Base-by-base conservation (phyloP, 345 rosid genomes). In the Populus euphratica region DNA sequence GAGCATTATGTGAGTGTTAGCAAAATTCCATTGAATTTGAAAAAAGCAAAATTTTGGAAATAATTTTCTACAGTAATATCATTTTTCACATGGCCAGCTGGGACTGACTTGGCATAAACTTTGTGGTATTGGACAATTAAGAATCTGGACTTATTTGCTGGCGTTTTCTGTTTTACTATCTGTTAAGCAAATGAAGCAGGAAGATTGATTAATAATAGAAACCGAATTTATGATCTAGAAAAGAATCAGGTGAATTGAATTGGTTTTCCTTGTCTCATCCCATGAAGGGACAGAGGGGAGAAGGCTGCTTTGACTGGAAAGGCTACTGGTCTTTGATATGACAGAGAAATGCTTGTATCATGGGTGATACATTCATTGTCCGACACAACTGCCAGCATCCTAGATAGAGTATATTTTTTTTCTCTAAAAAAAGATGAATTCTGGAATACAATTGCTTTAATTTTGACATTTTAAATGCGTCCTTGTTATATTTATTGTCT, bases 1-100 rank as follows among this genome's bases (percentile, higher is more conserved):
- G 97, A 89, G 78, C 83, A 83, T 72, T 43, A 78, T 71, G 92
- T 89, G 81, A 90, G 92, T 81, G 66, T 25, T 17, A 25, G 38
- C 52, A 61, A 41, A 25, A 49, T 35, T 73, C 29, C 29, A 38
- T 41, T 2, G 49, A 27, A 35, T 33, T 29, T 73, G 39, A 21
- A 63, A n/a, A 29, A 20, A 29, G 18, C 27, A n/a, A 69, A 16
- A 6, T 70, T 44, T 71, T 77, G 52, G 52, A n/a, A 17, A 68
- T 66, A 33, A 16, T 35, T 33, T 66, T 31, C 39, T 29, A 36
- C 69, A 66, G 20, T 20, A 33, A 27, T 8, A 36, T 35, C 10
- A 29, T 6, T 29, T 17, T 9, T 62, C 13, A 20, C 21, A 31
- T 66, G 69, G 69, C 39, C 62, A 56, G 5, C 23, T 56, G 27